Evolutionary conservation across 768 basidiomycete species (phyloP).

Genomic region (Amyloporia xantha): DNA sequence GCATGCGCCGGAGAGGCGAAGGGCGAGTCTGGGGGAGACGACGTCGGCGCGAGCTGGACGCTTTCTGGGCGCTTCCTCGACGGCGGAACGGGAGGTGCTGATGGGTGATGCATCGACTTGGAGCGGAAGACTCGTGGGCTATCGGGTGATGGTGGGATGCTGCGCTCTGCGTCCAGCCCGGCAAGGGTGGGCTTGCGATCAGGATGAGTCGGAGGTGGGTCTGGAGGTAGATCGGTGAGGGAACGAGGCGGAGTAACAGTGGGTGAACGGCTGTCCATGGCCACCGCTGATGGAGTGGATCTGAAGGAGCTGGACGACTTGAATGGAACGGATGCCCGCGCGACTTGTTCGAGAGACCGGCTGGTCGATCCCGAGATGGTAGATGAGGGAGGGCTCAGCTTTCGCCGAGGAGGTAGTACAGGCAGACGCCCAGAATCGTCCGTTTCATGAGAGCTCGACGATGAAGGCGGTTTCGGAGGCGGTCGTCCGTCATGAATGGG

Average conservation of each 20-base stretch:
- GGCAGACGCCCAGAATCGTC: slow-evolving; percentile 18
- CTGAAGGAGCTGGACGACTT: no score
- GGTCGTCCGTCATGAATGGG: slow-evolving; percentile 12
- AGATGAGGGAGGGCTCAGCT: slow-evolving; percentile 25
- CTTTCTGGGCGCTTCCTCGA: slow-evolving; percentile 63
- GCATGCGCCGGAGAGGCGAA: slow-evolving; percentile 10
- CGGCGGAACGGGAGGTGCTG: slow-evolving; percentile 39
- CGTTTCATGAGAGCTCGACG: no score
- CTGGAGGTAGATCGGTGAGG: slow-evolving; percentile 27
- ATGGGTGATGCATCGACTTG: slow-evolving; percentile 36
- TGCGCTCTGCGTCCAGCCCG: slow-evolving; percentile 10
- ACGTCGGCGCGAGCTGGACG: slow-evolving; percentile 35
- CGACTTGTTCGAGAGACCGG: slow-evolving; percentile 37
- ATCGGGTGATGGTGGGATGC: slow-evolving; percentile 26
- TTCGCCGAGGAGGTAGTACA: slow-evolving; percentile 31
- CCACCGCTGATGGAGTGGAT: no score
- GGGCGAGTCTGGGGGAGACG: slow-evolving; percentile 12
- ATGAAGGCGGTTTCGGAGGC: slow-evolving; percentile 10
- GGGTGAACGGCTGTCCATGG: slow-evolving; percentile 19
- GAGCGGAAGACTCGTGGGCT: slow-evolving; percentile 50
- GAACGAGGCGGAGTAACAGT: slow-evolving; percentile 24
- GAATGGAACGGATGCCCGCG: slow-evolving; percentile 25
- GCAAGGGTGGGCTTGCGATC: slow-evolving; percentile 35
- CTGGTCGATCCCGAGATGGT: slow-evolving; percentile 27
- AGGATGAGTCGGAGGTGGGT: slow-evolving; percentile 49